These are phyloP conservation scores for Calocera cornea DNA, from an alignment of 768 basidiomycete genomes.

Conservation along the genomic window DNA sequence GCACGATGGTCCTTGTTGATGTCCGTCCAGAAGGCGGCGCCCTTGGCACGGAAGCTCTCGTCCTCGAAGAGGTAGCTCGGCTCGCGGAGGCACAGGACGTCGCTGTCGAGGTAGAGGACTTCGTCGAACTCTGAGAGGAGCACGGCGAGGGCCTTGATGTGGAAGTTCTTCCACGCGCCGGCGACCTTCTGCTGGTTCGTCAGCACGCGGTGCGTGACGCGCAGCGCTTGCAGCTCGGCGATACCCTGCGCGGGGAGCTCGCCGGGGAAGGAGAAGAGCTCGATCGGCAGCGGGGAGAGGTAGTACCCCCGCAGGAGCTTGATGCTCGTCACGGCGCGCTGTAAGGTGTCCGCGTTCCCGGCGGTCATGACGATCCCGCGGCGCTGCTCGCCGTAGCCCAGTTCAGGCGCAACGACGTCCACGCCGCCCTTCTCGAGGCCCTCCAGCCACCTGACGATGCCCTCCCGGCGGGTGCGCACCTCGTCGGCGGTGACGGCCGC, in stretches of 20 bases:
- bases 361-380: constrained; percentile 28
- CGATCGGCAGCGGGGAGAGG: constrained; percentile 25
- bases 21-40: constrained; percentile 33
- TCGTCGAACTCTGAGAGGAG: constrained; percentile 25
- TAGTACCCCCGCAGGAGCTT: constrained; percentile 23
- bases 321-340: constrained; percentile 24
- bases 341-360: constrained; percentile 29
- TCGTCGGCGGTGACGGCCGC: constrained; percentile 15
- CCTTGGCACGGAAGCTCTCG: constrained; percentile 19
- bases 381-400: constrained; percentile 10
- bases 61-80: constrained; percentile 28
- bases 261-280: constrained; percentile 29
- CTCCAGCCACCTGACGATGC: constrained; percentile 21
- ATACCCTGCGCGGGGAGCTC: constrained; percentile 21
- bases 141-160: constrained; percentile 27
- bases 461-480: constrained; percentile 18
- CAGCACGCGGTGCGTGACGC: constrained; percentile 16
- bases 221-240: constrained; percentile 22
- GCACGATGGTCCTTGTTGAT: constrained; percentile 27
- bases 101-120: constrained; percentile 30
- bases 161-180: constrained; percentile 23
- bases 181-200: not conserved
- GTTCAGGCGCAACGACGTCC: constrained; percentile 14
- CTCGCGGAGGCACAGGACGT: constrained; percentile 28
- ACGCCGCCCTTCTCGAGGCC: constrained; percentile 18